A percentile compares a stretch with the other conserved stretches of the same genome.
Conservation (phyloP, 345 rosid species). For the Arabidopsis thaliana region TAIR10.1 NC_003076.8:6917001-6917500, state of each 20-base stretch:
- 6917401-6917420: slow-evolving; percentile 88
- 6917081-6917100: slow-evolving; percentile 21
- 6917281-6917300: slow-evolving; percentile 31
- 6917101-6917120: slow-evolving; percentile 20
- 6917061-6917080: slow-evolving; percentile 92
- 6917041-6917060: slow-evolving; percentile 99
- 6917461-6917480: slow-evolving; percentile 28
- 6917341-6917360: slow-evolving; percentile 12
- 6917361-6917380: slow-evolving; percentile 94
- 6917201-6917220: slow-evolving; percentile 91
- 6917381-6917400: slow-evolving; percentile 97
- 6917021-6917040: slow-evolving; percentile 99
- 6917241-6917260: slow-evolving; percentile 97
- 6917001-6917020: slow-evolving; percentile 55
- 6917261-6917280: slow-evolving; percentile 67
- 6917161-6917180: slow-evolving; percentile 88
- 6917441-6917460: slow-evolving; percentile 38
- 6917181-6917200: slow-evolving; percentile 93
- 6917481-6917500: neutral
- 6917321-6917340: neutral
- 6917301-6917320: neutral
- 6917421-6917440: slow-evolving; percentile 95
- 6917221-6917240: slow-evolving; percentile 98
- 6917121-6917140: slow-evolving; percentile 11
- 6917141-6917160: slow-evolving; percentile 36